These are phyloP conservation scores for Coniochaeta ligniaria DNA, from an alignment of 2,329 filamentous ascomycete species.

Conservation along the genomic window DNA sequence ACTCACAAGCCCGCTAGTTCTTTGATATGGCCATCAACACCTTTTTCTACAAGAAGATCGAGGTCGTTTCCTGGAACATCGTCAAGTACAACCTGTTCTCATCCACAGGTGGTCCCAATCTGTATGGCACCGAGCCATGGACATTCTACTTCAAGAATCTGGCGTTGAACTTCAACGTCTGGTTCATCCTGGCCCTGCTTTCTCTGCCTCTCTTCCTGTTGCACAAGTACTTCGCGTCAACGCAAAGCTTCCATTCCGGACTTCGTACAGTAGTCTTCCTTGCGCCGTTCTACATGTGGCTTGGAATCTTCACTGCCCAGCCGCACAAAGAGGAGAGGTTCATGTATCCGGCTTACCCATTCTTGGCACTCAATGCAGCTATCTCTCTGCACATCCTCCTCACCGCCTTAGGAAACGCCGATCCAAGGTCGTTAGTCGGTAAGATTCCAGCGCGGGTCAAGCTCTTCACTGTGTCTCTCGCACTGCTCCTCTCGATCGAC, in stretches of 20 bases:
- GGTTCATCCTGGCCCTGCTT: conserved; percentile 74
- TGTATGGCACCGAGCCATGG: conserved; percentile 96
- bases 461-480: conserved; percentile 50
- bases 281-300: conserved; percentile 88
- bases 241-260: conserved; percentile 59
- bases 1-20: conserved; percentile 35
- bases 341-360: conserved; percentile 96
- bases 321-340: conserved; percentile 98
- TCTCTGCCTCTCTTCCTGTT: conserved; percentile 69
- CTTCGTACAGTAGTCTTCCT: conserved; percentile 73
- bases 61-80: conserved; percentile 83
- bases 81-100: conserved; percentile 93
- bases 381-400: conserved; percentile 77
- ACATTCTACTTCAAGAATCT: conserved; percentile 93
- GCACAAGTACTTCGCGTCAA: conserved; percentile 60
- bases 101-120: conserved; percentile 71
- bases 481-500: conserved; percentile 57
- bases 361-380: conserved; percentile 81
- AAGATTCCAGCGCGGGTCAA: conserved; percentile 73
- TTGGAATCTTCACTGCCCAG: conserved; percentile 82
- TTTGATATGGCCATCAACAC: conserved; percentile 67
- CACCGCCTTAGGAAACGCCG: conserved; percentile 62
- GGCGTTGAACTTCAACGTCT: conserved; percentile 89
- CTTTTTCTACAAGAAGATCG: conserved; percentile 76
- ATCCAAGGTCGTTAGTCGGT: conserved; percentile 59